These are phyloP conservation scores for Brassica hybrid DNA, from an alignment of 441 rosid species.

Conservation along the genomic window DNA sequence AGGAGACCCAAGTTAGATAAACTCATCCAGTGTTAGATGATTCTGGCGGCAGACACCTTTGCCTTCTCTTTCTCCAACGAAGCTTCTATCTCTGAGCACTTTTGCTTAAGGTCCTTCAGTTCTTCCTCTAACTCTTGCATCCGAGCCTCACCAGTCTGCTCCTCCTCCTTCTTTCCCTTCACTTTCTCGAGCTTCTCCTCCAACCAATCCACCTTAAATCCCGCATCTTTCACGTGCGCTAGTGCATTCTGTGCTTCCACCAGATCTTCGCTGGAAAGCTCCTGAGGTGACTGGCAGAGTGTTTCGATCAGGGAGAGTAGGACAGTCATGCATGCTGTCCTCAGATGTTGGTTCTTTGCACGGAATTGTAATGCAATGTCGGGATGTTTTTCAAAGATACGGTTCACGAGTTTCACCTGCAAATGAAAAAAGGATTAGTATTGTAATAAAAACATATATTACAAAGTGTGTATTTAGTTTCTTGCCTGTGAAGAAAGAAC, in stretches of 20 bases:
- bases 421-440: background rate
- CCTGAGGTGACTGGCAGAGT: background rate
- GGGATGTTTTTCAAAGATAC: constrained; percentile 15
- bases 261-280: constrained; percentile 4
- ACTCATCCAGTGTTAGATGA: background rate
- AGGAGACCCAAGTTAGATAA: background rate
- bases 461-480: background rate
- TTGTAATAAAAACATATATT: too few relatives aligned
- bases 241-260: background rate
- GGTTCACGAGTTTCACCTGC: background rate
- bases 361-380: background rate
- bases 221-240: background rate
- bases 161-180: background rate
- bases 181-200: constrained; percentile 12
- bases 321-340: constrained; percentile 6
- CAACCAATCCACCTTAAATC: constrained; percentile 35
- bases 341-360: background rate
- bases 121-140: background rate
- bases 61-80: background rate
- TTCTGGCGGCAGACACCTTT: background rate
- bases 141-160: background rate
- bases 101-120: background rate
- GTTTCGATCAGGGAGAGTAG: background rate
- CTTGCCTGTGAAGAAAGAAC: constrained; percentile 4
- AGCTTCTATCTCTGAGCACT: background rate